These are phyloP conservation scores for Penicillium maclennaniae DNA, from an alignment of 495 filamentous ascomycete genomes.

Conservation along the genomic window DNA sequence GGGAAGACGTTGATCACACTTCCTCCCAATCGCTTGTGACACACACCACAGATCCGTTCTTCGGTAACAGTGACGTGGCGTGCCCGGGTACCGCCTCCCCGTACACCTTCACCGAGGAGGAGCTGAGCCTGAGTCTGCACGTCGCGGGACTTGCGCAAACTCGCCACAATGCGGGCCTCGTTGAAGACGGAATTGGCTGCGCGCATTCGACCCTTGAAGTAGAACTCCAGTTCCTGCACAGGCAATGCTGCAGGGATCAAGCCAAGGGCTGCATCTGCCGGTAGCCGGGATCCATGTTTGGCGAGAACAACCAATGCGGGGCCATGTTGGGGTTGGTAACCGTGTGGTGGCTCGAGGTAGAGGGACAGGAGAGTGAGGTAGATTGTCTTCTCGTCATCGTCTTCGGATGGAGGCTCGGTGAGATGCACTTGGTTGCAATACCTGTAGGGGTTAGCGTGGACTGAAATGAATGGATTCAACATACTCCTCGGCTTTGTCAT, in stretches of 20 bases:
- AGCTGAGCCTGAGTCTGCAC: constrained; percentile 68
- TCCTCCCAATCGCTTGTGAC: constrained; percentile 85
- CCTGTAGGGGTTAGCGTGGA: constrained; percentile 42
- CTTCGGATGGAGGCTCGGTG: constrained; percentile 39
- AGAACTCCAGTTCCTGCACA: constrained; percentile 76
- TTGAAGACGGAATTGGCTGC: constrained; percentile 77
- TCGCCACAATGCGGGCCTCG: constrained; percentile 70
- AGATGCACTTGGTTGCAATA: constrained; percentile 87
- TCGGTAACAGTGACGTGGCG: constrained; percentile 75
- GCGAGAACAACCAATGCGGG: constrained; percentile 85
- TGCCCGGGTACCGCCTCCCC: constrained; percentile 54
- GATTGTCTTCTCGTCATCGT: constrained; percentile 62
- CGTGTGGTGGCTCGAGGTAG: constrained; percentile 78
- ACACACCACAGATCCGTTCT: constrained; percentile 84
- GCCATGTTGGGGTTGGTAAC: constrained; percentile 66
- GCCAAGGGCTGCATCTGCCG: constrained; percentile 76
- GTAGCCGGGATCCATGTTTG: constrained; percentile 85
- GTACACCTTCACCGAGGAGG: constrained; percentile 59
- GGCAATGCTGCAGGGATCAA: constrained; percentile 80
- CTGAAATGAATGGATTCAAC: not conserved
- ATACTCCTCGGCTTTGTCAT: constrained; percentile 87
- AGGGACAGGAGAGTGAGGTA: constrained; percentile 88
- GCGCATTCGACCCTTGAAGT: constrained; percentile 89
- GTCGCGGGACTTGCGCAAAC: constrained; percentile 67
- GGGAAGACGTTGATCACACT: constrained; percentile 79